A percentile compares a stretch with the other conserved stretches of the same genome.
Evolutionary conservation across 257 asterid genomes (phyloP).

Genomic region (Craterostigma plantagineum): DNA sequence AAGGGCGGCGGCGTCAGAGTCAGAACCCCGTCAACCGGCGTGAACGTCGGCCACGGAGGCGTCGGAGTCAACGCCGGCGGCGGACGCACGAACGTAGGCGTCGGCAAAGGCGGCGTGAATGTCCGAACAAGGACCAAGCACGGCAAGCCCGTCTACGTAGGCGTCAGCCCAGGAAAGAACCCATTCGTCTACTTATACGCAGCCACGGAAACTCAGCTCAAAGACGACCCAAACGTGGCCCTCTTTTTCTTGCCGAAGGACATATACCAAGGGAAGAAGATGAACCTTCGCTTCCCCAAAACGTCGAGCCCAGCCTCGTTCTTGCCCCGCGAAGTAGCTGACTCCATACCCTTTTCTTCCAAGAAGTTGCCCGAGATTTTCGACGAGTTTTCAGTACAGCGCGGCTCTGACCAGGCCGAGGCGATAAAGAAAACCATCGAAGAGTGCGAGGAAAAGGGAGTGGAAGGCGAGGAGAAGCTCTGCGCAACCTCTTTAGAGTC

Average conservation of each 20-base stretch:
- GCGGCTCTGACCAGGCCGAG: constrained; percentile 32
- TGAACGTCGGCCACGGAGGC: constrained; percentile 32
- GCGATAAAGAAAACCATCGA: constrained; percentile 32
- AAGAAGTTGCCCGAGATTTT: constrained; percentile 29
- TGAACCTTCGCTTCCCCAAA: constrained; percentile 35
- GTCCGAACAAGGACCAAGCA: constrained; percentile 18
- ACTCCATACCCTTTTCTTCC: constrained; percentile 59
- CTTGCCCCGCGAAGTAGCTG: constrained; percentile 40
- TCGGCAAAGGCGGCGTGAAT: constrained; percentile 30
- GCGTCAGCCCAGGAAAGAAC: constrained; percentile 12
- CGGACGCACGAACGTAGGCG: constrained; percentile 25
- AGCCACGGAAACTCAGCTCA: constrained; percentile 47
- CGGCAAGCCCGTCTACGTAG: constrained; percentile 39
- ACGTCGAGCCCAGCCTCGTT: constrained; percentile 14
- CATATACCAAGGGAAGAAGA: constrained; percentile 27
- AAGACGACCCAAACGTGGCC: constrained; percentile 42
- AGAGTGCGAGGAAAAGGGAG: constrained; percentile 42
- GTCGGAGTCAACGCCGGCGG: constrained; percentile 34
- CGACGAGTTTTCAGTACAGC: constrained; percentile 21
- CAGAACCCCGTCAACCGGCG: constrained; percentile 16
- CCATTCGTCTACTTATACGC: constrained; percentile 38
- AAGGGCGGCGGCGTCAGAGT: not conserved
- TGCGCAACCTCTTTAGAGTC: constrained; percentile 81
- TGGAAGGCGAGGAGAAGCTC: constrained; percentile 40
- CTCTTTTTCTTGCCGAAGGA: constrained; percentile 57